Conservation (phyloP, 1,139 yeast species). For the Maudiozyma humilis region DNA sequence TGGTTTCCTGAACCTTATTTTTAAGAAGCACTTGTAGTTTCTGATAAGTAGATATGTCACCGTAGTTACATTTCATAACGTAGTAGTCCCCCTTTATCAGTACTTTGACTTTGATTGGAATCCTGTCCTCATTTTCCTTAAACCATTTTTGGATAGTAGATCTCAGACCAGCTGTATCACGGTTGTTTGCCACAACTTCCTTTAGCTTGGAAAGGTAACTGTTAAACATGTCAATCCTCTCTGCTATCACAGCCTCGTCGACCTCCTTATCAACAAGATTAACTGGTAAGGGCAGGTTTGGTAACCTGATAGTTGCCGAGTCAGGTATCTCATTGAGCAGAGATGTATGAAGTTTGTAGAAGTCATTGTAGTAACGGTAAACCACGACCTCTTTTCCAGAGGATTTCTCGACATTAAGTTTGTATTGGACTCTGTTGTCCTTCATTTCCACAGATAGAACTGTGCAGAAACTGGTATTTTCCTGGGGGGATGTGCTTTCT, state of each 20-base stretch:
- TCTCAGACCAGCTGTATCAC: slow-evolving; percentile 5
- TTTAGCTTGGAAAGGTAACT: slow-evolving; percentile 8
- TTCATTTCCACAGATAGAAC: slow-evolving; percentile 7
- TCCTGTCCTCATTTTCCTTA: background rate
- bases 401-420: slow-evolving; percentile 7
- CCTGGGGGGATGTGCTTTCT: background rate
- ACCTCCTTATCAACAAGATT: background rate
- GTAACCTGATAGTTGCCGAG: slow-evolving; percentile 7
- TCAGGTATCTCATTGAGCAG: slow-evolving; percentile 4
- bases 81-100: slow-evolving; percentile 15
- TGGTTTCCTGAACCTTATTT: slow-evolving; percentile 1
- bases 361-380: slow-evolving; percentile 13
- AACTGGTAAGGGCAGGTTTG: slow-evolving; percentile 15
- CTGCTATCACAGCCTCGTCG: slow-evolving; percentile 1
- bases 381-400: slow-evolving; percentile 6
- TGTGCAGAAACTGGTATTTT: slow-evolving; percentile 5
- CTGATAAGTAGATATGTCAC: slow-evolving; percentile 8
- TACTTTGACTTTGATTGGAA: slow-evolving; percentile 13
- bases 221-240: slow-evolving; percentile 11
- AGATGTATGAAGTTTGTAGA: slow-evolving; percentile 14
- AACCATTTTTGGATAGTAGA: slow-evolving; percentile 12
- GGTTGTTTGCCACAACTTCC: slow-evolving; percentile 1
- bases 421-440: slow-evolving; percentile 12
- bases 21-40: slow-evolving; percentile 9
- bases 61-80: slow-evolving; percentile 11